Base-by-base conservation (phyloP, 2,329 filamentous ascomycete genomes). In the Aspergillus awamori region DNA sequence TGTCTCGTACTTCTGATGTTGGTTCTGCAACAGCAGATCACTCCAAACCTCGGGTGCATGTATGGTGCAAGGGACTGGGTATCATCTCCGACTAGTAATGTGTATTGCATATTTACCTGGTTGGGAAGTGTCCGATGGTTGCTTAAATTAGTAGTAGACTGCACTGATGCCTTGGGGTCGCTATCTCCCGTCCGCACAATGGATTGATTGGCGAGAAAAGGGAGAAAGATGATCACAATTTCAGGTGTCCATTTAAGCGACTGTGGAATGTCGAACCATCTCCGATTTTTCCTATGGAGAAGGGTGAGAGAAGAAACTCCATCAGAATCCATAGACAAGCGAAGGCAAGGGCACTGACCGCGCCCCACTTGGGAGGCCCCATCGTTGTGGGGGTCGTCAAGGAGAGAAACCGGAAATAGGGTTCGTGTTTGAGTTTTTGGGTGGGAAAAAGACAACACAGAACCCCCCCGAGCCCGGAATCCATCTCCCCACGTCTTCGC, bases 321-420 rank as follows among this genome's bases (percentile, higher is more conserved):
- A 36, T 4, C 11, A 10, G 33, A 4, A 36, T 13, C 33, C 33
- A 36, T 36, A 36, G 33, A 47, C 26, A 56, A 47, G 39, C 53
- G 39, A 56, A 56, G 39, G 53, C 53, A 56, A 36, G 53, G 53
- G 39, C 53, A 56, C 24, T 53, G 52, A 53, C 33, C 36, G 41
- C 41, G 22, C 41, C 41, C 41, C 41, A 45, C 41, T 45, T 13
- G 17, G 17, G 33, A 28, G 38, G 38, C 52, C 38, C 52, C 33
- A 54, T 39, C 39, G 5, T 24, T 24, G 24, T 43, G 53, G 39
- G 36, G 39, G 30, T 45, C 39, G n/a, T 30, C 26, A 28, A n/a
- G 17, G 26, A 20, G n/a, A 26, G 26, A 56, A 45, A 47, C 53
- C 53, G 26, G 53, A 41, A 54, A 36, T 45, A 53, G 51, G 33